A percentile compares a stretch with the other conserved stretches of the same genome.
Evolutionary conservation across 1,284 basidiomycete genomes (phyloP).

Genomic region (Boletus sp.): DNA sequence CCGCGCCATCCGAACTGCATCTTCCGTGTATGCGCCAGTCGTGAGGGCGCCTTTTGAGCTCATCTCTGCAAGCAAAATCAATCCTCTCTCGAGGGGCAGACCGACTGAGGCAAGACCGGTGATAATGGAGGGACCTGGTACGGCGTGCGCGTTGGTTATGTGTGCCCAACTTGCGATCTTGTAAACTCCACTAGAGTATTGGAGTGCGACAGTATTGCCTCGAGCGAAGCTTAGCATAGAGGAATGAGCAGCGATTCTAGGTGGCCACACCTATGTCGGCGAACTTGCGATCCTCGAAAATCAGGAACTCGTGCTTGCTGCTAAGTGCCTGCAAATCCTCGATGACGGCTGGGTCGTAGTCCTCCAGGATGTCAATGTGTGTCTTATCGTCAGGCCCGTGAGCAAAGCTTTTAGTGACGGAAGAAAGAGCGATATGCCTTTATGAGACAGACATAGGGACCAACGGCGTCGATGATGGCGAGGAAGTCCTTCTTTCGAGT

Average conservation of each 20-base stretch:
- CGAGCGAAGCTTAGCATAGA: constrained; percentile 3
- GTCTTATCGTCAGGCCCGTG: constrained; percentile 57
- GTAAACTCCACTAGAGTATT: constrained; percentile 93
- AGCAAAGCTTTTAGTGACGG: constrained; percentile 23
- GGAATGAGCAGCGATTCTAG: not conserved
- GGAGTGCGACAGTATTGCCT: constrained; percentile 96
- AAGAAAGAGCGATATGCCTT: constrained; percentile 57
- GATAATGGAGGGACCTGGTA: constrained; percentile 93
- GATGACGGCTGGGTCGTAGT: constrained; percentile 80
- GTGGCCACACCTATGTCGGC: constrained; percentile 84
- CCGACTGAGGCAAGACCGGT: constrained; percentile 86
- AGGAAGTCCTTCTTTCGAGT: constrained; percentile 80
- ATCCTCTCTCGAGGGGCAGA: constrained; percentile 71
- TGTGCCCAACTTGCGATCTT: constrained; percentile 96
- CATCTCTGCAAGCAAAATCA: constrained; percentile 96
- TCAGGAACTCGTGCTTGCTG: constrained; percentile 86
- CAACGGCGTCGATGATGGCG: constrained; percentile 84
- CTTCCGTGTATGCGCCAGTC: constrained; percentile 79
- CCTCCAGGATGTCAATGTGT: constrained; percentile 93
- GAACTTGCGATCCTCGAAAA: constrained; percentile 99
- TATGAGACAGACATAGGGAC: constrained; percentile 87
- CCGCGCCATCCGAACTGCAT: constrained; percentile 85
- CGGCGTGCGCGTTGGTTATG: constrained; percentile 94
- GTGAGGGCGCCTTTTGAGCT: constrained; percentile 87
- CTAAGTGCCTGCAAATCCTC: constrained; percentile 70